A percentile compares a stretch with the other conserved stretches of the same genome.
phyloP scores from a whole-genome alignment of 2,329 filamentous ascomycete species.

The Sporothrix luriei region DNA sequence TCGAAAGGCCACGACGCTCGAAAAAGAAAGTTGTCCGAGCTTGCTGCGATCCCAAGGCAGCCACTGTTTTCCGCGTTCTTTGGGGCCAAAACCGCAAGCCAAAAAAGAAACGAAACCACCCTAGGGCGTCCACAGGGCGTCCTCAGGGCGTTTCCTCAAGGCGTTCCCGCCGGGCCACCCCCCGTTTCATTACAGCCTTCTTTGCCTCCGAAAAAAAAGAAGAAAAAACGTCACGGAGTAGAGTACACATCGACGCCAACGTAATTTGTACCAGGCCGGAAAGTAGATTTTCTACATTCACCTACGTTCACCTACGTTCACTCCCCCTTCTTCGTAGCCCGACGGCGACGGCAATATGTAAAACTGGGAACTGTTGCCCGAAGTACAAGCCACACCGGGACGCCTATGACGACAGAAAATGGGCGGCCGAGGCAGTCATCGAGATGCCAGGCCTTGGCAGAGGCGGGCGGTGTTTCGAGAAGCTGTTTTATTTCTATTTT shows the following conservation, averaged over 20 bases:
- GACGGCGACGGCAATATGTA: not conserved
- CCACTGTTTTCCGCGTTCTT: too few relatives aligned
- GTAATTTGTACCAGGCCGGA: too few relatives aligned
- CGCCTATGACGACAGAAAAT: not conserved
- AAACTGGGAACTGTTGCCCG: not conserved
- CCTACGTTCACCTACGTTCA: too few relatives aligned
- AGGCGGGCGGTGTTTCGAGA: not conserved
- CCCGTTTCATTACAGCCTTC: not conserved
- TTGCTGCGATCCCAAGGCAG: not conserved
- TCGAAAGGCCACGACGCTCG: constrained; percentile 14
- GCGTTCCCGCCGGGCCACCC: not conserved
- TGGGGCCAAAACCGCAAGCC: too few relatives aligned
- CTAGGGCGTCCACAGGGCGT: too few relatives aligned
- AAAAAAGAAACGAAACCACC: not conserved
- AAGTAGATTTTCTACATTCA: too few relatives aligned
- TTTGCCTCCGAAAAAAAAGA: not conserved
- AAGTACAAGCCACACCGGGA: not conserved
- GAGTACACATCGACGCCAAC: too few relatives aligned
- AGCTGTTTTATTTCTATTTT: too few relatives aligned
- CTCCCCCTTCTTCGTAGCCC: too few relatives aligned
- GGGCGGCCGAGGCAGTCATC: not conserved
- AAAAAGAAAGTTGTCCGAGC: constrained; percentile 20
- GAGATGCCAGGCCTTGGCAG: not conserved
- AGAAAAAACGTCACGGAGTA: not conserved
- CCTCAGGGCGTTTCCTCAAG: not conserved